Conservation (phyloP, 2,329 filamentous ascomycete species). For the Botrytis hyacinthi region DNA sequence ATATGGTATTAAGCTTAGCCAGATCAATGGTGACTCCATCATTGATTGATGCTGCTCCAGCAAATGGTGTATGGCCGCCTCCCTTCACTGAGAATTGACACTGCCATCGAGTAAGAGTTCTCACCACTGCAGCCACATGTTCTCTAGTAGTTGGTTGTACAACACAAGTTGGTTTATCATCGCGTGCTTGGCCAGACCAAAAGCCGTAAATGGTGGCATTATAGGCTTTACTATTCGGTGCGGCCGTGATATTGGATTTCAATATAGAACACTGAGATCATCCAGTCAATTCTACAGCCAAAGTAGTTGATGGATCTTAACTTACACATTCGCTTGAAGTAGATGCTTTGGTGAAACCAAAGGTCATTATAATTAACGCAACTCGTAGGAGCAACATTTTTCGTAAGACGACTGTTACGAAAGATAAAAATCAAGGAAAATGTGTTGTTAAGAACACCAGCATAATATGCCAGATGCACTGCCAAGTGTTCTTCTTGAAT, state of each 20-base stretch:
- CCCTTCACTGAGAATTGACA: not conserved
- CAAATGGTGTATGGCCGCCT: not conserved
- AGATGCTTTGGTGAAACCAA: not conserved
- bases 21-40: conserved; percentile 1
- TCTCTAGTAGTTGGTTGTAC: not conserved
- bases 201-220: not conserved
- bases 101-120: not conserved
- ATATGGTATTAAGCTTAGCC: not conserved
- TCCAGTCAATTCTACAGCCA: not conserved
- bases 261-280: not conserved
- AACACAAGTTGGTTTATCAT: not conserved
- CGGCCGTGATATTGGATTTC: not conserved
- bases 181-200: conserved; percentile 3
- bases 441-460: not conserved
- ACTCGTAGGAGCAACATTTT: not conserved
- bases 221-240: not conserved
- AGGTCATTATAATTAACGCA: not conserved
- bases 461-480: not conserved
- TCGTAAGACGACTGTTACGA: not conserved
- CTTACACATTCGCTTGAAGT: not conserved
- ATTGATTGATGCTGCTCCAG: not conserved
- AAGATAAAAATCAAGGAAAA: not conserved
- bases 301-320: not conserved
- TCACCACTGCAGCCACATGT: conserved; percentile 1
- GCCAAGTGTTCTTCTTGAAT: not conserved